A percentile compares a stretch with the other conserved stretches of the same genome.
These are phyloP conservation scores for Ceratocystis albifundus DNA, from an alignment of 2,329 filamentous ascomycete genomes.

Conservation along the genomic window DNA sequence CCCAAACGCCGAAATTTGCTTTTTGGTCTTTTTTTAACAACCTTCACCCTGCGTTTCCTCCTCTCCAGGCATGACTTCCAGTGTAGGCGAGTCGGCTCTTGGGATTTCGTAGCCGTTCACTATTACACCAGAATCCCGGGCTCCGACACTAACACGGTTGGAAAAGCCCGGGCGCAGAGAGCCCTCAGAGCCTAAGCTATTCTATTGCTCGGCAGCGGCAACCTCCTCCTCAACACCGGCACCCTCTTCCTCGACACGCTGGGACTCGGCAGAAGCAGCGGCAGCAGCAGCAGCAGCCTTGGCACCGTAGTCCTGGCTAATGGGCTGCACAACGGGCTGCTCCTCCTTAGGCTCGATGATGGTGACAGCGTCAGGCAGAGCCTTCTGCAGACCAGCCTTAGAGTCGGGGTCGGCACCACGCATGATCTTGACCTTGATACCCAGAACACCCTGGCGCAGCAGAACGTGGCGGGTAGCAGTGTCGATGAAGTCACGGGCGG, in stretches of 20 bases:
- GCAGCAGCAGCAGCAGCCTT: constrained; percentile 62
- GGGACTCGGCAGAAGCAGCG: constrained; percentile 40
- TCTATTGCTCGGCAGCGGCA: constrained; percentile 36
- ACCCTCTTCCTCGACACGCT: constrained; percentile 46
- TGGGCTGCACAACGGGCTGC: constrained; percentile 84
- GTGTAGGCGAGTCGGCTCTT: constrained; percentile 18
- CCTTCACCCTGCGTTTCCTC: constrained; percentile 5
- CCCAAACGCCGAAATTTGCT: constrained; percentile 17
- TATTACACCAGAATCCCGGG: constrained; percentile 13
- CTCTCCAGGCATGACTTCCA: constrained; percentile 17
- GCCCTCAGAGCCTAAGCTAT: constrained; percentile 22
- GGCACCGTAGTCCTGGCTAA: constrained; percentile 96
- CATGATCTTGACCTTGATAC: constrained; percentile 99
- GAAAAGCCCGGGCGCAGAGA: constrained; percentile 23
- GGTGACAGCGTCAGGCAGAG: constrained; percentile 94
- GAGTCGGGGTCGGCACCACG: constrained; percentile 97
- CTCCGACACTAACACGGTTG: constrained; percentile 22
- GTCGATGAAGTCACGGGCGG: constrained; percentile 99
- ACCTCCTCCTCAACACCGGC: constrained; percentile 42
- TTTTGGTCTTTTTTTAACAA: constrained; percentile 12
- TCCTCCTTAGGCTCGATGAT: constrained; percentile 99
- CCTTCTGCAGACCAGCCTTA: constrained; percentile 96
- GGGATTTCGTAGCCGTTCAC: constrained; percentile 18
- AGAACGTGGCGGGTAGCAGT: constrained; percentile 97
- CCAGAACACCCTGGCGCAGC: constrained; percentile 97